A percentile compares a stretch with the other conserved stretches of the same genome.
phyloP scores from a whole-genome alignment of 495 filamentous ascomycete genomes.

The Annulohypoxylon moriforme region DNA sequence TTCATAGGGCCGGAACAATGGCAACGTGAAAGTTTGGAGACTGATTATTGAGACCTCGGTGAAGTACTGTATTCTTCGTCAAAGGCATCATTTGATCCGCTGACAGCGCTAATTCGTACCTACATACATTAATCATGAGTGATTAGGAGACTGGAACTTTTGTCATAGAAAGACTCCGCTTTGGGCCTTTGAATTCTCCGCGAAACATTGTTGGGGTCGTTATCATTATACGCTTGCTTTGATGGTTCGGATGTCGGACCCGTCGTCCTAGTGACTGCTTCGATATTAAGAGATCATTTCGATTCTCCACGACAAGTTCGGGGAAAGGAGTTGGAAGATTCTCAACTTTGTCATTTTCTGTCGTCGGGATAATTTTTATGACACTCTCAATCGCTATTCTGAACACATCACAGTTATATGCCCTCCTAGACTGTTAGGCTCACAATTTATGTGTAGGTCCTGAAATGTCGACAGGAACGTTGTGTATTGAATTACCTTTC shows the following conservation, averaged over 20 bases:
- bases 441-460: too few species aligned
- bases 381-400: too few species aligned
- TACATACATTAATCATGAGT: neutral
- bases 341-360: too few species aligned
- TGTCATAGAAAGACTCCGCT: neutral
- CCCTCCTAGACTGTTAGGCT: too few species aligned
- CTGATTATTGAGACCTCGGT: slow-evolving; percentile 54
- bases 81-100: neutral
- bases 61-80: neutral
- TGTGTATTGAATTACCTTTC: too few species aligned
- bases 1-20: neutral
- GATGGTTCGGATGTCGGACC: neutral
- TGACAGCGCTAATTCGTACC: neutral
- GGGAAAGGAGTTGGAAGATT: neutral
- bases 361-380: too few species aligned
- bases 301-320: too few species aligned
- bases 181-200: neutral
- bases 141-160: neutral
- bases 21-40: neutral
- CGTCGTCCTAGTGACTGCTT: neutral
- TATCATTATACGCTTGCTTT: neutral
- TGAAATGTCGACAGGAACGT: too few species aligned
- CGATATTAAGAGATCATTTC: neutral
- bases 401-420: too few species aligned
- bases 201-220: neutral